Percentiles rank a stretch among this genome's conserved stretches.
Evolutionary conservation across 331 rosid species (phyloP).

Genomic region (Acacia concinna): DNA sequence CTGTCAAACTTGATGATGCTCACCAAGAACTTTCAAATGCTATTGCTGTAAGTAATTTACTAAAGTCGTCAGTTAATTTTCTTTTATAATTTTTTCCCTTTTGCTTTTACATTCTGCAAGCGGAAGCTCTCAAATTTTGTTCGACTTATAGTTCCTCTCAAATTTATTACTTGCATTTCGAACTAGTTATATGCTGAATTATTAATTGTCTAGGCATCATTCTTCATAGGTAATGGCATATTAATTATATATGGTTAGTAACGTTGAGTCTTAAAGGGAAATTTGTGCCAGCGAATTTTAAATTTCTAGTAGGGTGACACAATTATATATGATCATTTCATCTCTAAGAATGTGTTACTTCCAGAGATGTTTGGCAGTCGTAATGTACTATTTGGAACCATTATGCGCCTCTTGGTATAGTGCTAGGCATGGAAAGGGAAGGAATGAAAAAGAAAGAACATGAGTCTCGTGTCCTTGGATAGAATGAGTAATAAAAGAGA

Average conservation of each 20-base stretch:
- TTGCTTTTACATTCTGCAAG: background rate
- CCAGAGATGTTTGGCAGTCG: background rate
- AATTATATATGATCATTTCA: constrained; percentile 2
- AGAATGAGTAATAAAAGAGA: background rate
- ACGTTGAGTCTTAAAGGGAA: background rate
- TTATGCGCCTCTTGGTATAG: background rate
- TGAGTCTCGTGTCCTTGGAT: background rate
- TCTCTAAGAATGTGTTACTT: background rate
- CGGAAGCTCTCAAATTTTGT: background rate
- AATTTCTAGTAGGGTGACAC: constrained; percentile 9
- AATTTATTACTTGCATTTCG: background rate
- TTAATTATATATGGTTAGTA: background rate
- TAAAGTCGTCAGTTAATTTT: constrained; percentile 4
- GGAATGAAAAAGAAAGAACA: background rate
- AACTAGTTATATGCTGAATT: background rate
- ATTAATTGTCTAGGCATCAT: background rate
- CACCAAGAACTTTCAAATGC: constrained; percentile 95
- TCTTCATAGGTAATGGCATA: background rate
- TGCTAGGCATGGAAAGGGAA: background rate
- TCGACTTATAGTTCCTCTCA: background rate
- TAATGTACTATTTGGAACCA: background rate
- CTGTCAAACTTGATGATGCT: constrained; percentile 91
- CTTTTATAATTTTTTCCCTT: background rate
- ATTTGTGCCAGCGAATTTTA: background rate
- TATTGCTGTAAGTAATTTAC: constrained; percentile 61